phyloP scores from a whole-genome alignment of 2,329 filamentous ascomycete genomes.

The Cercospora zeae-maydis region DNA sequence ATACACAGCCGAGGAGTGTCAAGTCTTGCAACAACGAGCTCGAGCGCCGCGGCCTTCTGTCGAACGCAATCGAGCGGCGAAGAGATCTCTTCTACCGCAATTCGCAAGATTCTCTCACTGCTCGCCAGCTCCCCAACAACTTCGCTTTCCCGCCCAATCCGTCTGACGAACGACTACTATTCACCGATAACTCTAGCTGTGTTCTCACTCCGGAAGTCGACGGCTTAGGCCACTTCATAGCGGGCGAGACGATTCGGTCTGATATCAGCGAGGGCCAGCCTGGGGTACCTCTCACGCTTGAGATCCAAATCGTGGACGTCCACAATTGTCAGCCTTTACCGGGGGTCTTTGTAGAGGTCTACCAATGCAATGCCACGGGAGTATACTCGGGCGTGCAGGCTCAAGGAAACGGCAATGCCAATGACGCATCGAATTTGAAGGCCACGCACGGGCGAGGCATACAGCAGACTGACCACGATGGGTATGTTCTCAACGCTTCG shows the following conservation, averaged over 20 bases:
- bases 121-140: not conserved
- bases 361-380: conserved; percentile 45
- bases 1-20: not conserved
- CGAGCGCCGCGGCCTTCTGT: not conserved
- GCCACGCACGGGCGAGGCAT: conserved; percentile 42
- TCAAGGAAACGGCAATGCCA: conserved; percentile 36
- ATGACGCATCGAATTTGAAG: conserved; percentile 32
- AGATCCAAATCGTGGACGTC: conserved; percentile 45
- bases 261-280: conserved; percentile 43
- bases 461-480: conserved; percentile 40
- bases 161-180: not conserved
- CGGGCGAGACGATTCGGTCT: conserved; percentile 38
- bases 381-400: conserved; percentile 41
- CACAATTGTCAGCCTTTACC: conserved; percentile 43
- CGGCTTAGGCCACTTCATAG: conserved; percentile 28
- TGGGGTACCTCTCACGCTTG: conserved; percentile 42
- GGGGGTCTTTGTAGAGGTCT: conserved; percentile 43
- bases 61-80: not conserved
- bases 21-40: not conserved
- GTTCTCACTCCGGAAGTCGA: conserved; percentile 13
- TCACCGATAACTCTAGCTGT: conserved; percentile 8
- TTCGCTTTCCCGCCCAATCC: not conserved
- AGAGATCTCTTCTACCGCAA: not conserved
- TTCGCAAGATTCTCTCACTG: not conserved
- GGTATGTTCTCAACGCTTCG: conserved; percentile 16